These are phyloP conservation scores for Guillardia theta DNA, from an alignment of 78 protist species.

Conservation along the genomic window DNA sequence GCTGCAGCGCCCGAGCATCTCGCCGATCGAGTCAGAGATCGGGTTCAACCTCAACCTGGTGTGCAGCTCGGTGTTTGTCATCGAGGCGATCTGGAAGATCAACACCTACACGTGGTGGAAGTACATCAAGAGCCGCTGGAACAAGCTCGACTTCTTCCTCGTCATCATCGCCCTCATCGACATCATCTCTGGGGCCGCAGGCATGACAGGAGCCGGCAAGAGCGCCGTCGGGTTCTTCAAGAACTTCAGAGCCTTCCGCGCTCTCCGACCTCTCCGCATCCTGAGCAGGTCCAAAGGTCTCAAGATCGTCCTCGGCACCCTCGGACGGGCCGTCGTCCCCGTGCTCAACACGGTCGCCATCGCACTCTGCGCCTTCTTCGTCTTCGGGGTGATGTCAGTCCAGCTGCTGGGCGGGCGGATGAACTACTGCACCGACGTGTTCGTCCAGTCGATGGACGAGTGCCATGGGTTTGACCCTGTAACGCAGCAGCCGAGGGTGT, in stretches of 20 bases:
- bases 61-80: background rate
- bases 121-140: constrained; percentile 35
- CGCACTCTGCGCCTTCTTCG: background rate
- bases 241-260: background rate
- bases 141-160: constrained; percentile 17
- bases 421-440: background rate
- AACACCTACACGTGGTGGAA: background rate
- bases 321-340: background rate
- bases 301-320: constrained; percentile 20
- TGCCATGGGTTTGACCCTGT: background rate
- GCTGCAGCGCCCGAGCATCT: background rate
- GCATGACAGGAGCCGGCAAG: background rate
- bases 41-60: background rate
- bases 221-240: background rate
- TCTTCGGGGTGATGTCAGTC: background rate
- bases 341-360: background rate
- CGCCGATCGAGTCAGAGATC: background rate
- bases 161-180: background rate
- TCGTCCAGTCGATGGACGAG: background rate
- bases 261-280: background rate
- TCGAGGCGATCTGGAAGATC: background rate
- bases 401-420: background rate
- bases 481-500: background rate
- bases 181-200: background rate
- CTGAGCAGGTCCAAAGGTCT: background rate